Conservation (phyloP, 768 basidiomycete genomes). For the Phaeotremella fagi region DNA sequence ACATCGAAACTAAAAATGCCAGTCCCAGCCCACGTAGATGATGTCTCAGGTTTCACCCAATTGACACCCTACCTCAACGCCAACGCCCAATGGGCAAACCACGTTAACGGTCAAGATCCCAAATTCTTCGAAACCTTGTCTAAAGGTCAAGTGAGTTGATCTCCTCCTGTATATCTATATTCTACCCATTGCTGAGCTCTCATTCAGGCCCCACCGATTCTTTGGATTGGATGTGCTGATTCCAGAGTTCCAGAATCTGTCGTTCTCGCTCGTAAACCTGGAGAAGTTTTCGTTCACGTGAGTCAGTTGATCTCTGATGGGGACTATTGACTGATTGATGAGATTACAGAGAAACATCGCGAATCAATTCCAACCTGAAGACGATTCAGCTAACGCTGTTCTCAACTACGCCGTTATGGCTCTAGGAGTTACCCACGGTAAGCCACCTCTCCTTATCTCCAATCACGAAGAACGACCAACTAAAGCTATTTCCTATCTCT, state of each 20-base stretch:
- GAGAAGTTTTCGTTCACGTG: conserved; percentile 61
- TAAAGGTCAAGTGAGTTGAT: conserved; percentile 61
- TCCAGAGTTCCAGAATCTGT: conserved; percentile 79
- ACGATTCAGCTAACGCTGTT: conserved; percentile 67
- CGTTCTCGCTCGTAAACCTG: conserved; percentile 55
- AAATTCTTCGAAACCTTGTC: conserved; percentile 61
- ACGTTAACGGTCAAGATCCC: conserved; percentile 57
- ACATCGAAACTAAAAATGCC: neutral
- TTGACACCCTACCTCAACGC: conserved; percentile 50
- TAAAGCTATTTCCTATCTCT: neutral
- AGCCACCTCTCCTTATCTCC: conserved; percentile 46
- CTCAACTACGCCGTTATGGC: conserved; percentile 67
- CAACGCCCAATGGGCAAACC: conserved; percentile 68
- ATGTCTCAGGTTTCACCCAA: conserved; percentile 38
- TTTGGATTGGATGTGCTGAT: conserved; percentile 57
- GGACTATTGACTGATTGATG: neutral
- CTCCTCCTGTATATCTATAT: conserved; percentile 9
- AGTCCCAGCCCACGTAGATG: neutral
- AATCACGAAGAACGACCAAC: neutral
- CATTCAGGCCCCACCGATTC: conserved; percentile 38
- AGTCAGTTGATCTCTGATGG: conserved; percentile 9
- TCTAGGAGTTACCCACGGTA: conserved; percentile 73
- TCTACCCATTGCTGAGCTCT: neutral
- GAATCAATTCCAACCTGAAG: conserved; percentile 74
- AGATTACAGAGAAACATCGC: conserved; percentile 73